Base-by-base conservation (phyloP, 306 rosid genomes). In the Begonia loranthoides region DNA sequence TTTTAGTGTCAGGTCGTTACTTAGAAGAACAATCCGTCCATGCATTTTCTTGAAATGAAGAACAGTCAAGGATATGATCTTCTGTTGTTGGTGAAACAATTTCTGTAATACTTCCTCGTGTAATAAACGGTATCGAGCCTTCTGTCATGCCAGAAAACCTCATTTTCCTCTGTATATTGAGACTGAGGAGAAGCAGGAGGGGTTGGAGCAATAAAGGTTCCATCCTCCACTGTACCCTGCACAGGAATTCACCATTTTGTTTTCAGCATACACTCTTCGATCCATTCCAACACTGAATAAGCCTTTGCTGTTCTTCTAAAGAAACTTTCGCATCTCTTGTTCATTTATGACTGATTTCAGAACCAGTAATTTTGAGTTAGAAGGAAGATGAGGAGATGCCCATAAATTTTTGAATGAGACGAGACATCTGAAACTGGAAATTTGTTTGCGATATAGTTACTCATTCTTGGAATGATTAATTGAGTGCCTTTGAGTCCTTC, bases 191-290 rank as follows among this genome's bases (percentile, higher is more conserved):
- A 59, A 54, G 71, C 67, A 2, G 81, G 83, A 48, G 90, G 87
- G 21, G 95, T 84, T n/a, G 84, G 76, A 61, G 73, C 82, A 10
- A 53, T 62, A 68, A 65, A 62, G 60, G 56, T 67, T 56, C 22
- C 58, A 41, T 82, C 93, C 53, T 83, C 79, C 57, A 38, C 63
- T 54, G 84, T 71, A 82, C 80, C 68, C 70, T 84, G 83, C 55
- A 85, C 76, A 54, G 74, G 83, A 79, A 90, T 78, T 94, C 95
- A 90, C 88, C 81, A 68, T 9, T 60, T 70, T 68, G 79, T 72
- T 50, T 77, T 68, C 57, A 52, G 60, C 79, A 78, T 68, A 38
- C 88, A 81, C 55, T 79, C 81, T 62, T 87, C 75, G 36, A 84
- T 81, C 94, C 88, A 84, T 65, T 84, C 69, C 68, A 84, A 81